Percentiles rank a stretch among this genome's conserved stretches.
phyloP scores from a whole-genome alignment of 208 protist species.

The Phytomonas sp. region DNA sequence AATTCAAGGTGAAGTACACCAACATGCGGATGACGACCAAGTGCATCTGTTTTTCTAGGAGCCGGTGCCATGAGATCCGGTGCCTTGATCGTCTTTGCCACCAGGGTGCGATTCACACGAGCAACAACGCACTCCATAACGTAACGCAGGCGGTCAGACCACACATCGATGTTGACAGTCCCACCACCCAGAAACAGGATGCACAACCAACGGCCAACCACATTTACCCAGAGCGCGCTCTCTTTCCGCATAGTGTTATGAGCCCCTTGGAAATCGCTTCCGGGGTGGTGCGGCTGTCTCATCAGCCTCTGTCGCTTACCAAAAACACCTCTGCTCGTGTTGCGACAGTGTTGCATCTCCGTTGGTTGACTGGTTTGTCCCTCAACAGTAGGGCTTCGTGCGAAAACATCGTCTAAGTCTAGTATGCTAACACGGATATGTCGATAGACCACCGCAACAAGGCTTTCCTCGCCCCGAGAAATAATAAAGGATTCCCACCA shows the following conservation, averaged over 20 bases:
- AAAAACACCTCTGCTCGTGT: background rate
- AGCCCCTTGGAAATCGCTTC: background rate
- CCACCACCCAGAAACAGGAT: conserved; percentile 65
- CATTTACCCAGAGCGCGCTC: conserved; percentile 54
- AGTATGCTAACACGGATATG: background rate
- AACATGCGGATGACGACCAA: background rate
- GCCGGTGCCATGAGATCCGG: conserved; percentile 10
- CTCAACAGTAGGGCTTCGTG: background rate
- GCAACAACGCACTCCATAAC: conserved; percentile 15
- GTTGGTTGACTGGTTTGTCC: background rate
- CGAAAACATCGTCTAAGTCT: background rate
- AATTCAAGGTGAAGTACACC: background rate
- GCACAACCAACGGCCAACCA: conserved; percentile 40
- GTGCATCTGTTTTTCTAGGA: background rate
- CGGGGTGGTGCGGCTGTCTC: background rate
- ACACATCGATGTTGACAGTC: conserved; percentile 44
- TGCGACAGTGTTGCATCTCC: background rate
- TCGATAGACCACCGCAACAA: background rate
- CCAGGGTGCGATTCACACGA: background rate
- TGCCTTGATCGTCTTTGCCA: conserved; percentile 9
- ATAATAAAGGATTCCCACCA: background rate
- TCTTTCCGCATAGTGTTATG: conserved; percentile 21
- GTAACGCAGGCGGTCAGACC: conserved; percentile 51
- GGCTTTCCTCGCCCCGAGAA: background rate
- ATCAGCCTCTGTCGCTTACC: background rate